phyloP scores from a whole-genome alignment of 768 basidiomycete genomes.

The Podaxis sp. region DNA sequence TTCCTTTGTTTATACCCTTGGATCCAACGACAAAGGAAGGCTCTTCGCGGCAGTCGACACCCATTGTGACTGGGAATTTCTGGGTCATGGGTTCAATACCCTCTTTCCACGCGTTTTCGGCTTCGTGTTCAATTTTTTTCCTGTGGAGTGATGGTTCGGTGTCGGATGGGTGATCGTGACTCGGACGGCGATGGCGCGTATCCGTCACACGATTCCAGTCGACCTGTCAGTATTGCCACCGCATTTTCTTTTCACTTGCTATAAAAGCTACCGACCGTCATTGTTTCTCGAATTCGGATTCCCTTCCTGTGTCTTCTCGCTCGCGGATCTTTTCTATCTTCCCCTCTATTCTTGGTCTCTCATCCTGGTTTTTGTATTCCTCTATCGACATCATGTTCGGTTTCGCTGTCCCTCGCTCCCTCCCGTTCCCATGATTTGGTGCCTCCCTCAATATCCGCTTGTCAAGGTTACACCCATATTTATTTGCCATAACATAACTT shows the following conservation, averaged over 20 bases:
- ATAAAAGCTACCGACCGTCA: slow-evolving; percentile 6
- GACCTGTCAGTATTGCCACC: not conserved
- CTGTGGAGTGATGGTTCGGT: slow-evolving; percentile 8
- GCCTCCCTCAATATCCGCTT: not conserved
- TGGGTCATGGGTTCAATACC: slow-evolving; percentile 6
- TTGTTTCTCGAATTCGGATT: not conserved
- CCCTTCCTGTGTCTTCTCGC: not conserved
- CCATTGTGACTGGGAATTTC: slow-evolving; percentile 14
- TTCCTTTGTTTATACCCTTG: slow-evolving; percentile 11
- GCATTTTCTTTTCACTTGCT: not conserved
- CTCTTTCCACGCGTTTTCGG: slow-evolving; percentile 2
- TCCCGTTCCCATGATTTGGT: not conserved
- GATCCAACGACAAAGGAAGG: not conserved
- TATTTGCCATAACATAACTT: slow-evolving; percentile 12
- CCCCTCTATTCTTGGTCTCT: not conserved
- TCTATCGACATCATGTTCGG: not conserved
- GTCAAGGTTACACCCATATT: slow-evolving; percentile 7
- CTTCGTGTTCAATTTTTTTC: slow-evolving; percentile 3
- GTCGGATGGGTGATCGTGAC: slow-evolving; percentile 1
- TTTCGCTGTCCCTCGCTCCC: not conserved
- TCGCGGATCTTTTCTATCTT: not conserved
- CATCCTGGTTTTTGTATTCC: not conserved
- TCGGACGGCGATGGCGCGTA: not conserved
- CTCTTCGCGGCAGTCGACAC: not conserved
- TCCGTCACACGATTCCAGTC: slow-evolving; percentile 6